These are phyloP conservation scores for Solanum aculeatissimum DNA, from an alignment of 305 asterid genomes.

Conservation along the genomic window DNA sequence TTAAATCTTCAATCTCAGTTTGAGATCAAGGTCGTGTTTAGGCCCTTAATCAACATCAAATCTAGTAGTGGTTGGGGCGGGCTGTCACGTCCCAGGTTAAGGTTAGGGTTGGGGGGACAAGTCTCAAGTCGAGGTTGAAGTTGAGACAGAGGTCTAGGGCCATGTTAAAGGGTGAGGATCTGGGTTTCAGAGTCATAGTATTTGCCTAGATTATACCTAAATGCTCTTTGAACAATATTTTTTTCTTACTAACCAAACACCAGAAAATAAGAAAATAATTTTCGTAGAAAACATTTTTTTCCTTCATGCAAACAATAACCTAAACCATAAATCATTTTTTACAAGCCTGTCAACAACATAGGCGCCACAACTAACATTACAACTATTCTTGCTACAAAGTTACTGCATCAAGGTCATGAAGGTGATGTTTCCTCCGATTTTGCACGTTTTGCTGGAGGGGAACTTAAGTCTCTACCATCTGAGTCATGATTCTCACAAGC, in stretches of 20 bases:
- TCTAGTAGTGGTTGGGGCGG: not conserved
- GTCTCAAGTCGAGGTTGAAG: not conserved
- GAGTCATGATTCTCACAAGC: slow-evolving; percentile 10
- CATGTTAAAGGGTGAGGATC: not conserved
- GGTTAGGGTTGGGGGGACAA: not conserved
- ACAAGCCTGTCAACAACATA: not conserved
- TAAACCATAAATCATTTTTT: not conserved
- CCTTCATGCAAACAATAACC: not conserved
- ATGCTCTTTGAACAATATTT: not conserved
- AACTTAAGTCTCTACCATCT: not conserved
- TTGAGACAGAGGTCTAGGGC: not conserved
- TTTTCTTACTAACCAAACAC: not conserved
- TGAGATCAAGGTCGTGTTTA: not conserved
- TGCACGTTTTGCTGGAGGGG: slow-evolving; percentile 14
- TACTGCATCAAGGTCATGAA: not conserved
- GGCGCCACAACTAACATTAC: not conserved
- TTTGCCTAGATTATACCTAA: not conserved
- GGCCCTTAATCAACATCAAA: not conserved
- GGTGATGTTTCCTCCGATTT: slow-evolving; percentile 9
- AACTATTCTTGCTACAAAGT: not conserved
- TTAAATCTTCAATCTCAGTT: not conserved
- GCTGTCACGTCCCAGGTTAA: not conserved
- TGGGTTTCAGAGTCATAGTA: not conserved
- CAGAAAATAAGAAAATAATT: not conserved
- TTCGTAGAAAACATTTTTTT: not conserved